Evolutionary conservation across 140 eudicot species (phyloP).

Genomic region (Flaveria floridana): DNA sequence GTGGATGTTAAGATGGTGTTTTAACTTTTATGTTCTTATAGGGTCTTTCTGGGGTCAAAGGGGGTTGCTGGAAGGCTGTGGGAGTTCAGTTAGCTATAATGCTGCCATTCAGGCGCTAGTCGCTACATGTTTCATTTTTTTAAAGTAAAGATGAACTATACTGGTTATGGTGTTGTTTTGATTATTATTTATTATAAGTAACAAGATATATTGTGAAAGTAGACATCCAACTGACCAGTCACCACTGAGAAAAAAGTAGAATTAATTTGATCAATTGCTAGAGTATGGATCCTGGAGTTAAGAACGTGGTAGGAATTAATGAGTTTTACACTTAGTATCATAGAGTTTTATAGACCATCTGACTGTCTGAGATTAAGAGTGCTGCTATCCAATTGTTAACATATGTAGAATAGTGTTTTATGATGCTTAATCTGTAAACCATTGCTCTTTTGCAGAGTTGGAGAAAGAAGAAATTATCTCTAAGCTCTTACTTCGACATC

Average conservation of each 20-base stretch:
- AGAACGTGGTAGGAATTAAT: constrained; percentile 4
- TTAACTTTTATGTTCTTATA: background rate
- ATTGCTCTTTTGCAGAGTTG: constrained; percentile 50
- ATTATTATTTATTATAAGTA: background rate
- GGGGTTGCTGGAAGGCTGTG: constrained; percentile 5
- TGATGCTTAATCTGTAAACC: background rate
- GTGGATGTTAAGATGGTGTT: background rate
- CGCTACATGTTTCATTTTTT: background rate
- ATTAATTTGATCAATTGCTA: background rate
- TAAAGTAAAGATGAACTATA: background rate
- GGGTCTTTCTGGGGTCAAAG: constrained; percentile 7
- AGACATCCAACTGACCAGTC: constrained; percentile 9
- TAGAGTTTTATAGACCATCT: constrained; percentile 5
- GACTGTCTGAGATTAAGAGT: constrained; percentile 7
- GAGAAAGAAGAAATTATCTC: constrained; percentile 70
- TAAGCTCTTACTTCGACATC: constrained; percentile 52
- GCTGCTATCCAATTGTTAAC: background rate
- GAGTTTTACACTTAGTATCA: constrained; percentile 5
- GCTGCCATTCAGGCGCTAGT: background rate
- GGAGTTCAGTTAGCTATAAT: background rate
- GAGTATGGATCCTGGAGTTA: background rate
- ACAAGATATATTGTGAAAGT: background rate
- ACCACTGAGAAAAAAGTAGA: background rate
- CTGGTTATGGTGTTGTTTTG: background rate
- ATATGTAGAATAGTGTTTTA: constrained; percentile 20